These are phyloP conservation scores for Leishmania arabica DNA, from an alignment of 208 protist genomes.

Conservation along the genomic window DNA sequence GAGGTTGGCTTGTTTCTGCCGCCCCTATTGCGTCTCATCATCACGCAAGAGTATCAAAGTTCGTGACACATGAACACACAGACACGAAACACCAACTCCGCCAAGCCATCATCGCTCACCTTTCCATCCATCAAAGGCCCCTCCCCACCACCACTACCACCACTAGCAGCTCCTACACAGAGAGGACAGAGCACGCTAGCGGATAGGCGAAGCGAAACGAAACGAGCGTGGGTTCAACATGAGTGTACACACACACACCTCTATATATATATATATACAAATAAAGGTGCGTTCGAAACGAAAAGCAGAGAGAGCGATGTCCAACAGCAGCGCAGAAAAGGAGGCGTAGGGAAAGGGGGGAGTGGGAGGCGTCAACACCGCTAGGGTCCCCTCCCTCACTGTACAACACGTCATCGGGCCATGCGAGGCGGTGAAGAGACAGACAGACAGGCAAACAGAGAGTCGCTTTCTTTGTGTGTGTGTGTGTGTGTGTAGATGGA, in stretches of 20 bases:
- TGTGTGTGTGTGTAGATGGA: neutral
- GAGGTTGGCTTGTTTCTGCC: neutral
- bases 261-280: neutral
- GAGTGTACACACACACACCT: neutral
- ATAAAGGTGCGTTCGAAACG: too few species aligned
- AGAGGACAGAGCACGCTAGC: neutral
- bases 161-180: too few species aligned
- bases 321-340: neutral
- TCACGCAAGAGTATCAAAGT: too few species aligned
- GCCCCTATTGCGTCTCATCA: neutral
- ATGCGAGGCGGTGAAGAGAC: neutral
- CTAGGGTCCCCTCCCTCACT: neutral
- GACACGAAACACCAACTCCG: too few species aligned
- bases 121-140: too few species aligned
- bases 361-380: neutral
- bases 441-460: neutral
- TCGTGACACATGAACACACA: too few species aligned
- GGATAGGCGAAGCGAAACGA: neutral
- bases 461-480: neutral
- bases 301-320: neutral
- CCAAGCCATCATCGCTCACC: too few species aligned
- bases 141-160: too few species aligned
- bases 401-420: neutral
- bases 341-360: neutral
- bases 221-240: neutral